Conservation (phyloP, 441 rosid genomes). For the Syzygium syzygioides region DNA sequence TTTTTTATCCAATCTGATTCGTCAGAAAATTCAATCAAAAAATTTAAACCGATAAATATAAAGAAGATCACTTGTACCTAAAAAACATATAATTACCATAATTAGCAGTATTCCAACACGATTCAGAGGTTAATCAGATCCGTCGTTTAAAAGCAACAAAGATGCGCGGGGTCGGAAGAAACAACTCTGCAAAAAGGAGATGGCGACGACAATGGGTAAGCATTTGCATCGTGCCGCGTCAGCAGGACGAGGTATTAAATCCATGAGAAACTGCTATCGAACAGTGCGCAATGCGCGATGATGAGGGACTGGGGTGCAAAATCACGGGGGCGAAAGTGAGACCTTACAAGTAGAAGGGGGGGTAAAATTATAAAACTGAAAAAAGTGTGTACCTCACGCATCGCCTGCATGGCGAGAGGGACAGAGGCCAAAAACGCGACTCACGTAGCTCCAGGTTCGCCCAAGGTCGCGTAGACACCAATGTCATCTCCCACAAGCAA, state of each 20-base stretch:
- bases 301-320: too few relatives aligned
- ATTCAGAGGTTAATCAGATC: neutral
- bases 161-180: neutral
- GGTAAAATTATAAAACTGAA: neutral
- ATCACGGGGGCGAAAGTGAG: too few relatives aligned
- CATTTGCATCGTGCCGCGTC: neutral
- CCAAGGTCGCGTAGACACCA: neutral
- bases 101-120: neutral
- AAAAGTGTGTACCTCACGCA: neutral
- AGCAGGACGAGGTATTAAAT: too few relatives aligned
- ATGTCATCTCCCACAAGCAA: neutral
- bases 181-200: neutral
- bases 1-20: neutral
- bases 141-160: neutral
- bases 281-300: too few relatives aligned
- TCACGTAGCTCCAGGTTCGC: neutral
- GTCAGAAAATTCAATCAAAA: rapidly evolving
- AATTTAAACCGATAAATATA: rapidly evolving
- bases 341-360: neutral
- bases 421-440: neutral
- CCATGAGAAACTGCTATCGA: too few relatives aligned
- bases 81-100: neutral
- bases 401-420: neutral
- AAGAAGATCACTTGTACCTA: rapidly evolving
- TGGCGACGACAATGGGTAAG: too few relatives aligned